Conservation (phyloP, 805 yeast species). For the Starmerella geochares region DNA sequence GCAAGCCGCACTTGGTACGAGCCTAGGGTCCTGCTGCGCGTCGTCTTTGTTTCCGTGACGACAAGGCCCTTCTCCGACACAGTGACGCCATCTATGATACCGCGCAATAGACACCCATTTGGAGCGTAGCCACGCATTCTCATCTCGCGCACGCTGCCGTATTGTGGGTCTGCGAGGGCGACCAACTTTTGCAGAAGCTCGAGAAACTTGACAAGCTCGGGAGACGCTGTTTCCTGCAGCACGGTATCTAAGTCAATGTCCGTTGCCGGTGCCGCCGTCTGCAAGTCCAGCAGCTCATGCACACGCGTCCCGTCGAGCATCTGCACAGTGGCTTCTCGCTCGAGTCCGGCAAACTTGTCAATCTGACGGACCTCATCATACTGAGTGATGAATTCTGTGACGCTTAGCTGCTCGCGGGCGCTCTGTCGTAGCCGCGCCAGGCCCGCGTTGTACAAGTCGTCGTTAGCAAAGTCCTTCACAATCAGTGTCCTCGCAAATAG, state of each 20-base stretch:
- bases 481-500: background rate
- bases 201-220: conserved; percentile 9
- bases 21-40: background rate
- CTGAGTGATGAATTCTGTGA: conserved; percentile 20
- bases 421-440: background rate
- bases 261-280: background rate
- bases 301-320: conserved; percentile 14
- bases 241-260: background rate
- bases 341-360: conserved; percentile 2
- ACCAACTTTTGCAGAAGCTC: conserved; percentile 22
- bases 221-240: background rate
- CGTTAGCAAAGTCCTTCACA: background rate
- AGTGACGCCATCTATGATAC: conserved; percentile 27
- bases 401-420: conserved; percentile 5
- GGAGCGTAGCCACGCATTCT: conserved; percentile 26
- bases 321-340: background rate
- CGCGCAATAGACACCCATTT: conserved; percentile 23
- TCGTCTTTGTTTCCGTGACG: conserved; percentile 30
- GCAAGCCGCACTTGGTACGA: conserved; percentile 26
- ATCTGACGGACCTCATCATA: conserved; percentile 18
- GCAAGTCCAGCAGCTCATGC: conserved; percentile 8
- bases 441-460: background rate
- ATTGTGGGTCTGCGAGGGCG: background rate
- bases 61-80: conserved; percentile 11
- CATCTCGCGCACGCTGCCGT: conserved; percentile 26